A percentile compares a stretch with the other conserved stretches of the same genome.
phyloP scores from a whole-genome alignment of 2,329 filamentous ascomycete species.

The Allantophomopsis cytisporea region DNA sequence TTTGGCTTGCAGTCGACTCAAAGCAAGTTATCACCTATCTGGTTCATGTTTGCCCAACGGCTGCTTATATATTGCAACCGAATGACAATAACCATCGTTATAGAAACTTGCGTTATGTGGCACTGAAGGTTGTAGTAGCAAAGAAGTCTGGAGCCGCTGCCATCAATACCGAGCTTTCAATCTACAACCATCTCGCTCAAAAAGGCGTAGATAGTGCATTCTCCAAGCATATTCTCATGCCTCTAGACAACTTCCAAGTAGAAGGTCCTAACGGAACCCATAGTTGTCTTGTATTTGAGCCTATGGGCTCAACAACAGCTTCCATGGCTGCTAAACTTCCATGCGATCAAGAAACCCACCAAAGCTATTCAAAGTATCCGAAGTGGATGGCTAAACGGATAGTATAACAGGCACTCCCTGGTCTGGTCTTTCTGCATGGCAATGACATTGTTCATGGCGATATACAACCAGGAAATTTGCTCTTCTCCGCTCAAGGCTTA shows the following conservation, averaged over 20 bases:
- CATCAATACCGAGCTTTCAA: not conserved
- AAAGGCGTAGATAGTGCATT: conserved; percentile 5
- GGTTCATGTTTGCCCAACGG: too few species aligned
- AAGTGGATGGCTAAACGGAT: too few species aligned
- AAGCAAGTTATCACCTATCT: conserved; percentile 5
- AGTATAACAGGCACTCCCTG: too few species aligned
- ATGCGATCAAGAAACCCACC: conserved; percentile 7
- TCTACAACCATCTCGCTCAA: not conserved
- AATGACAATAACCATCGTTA: conserved; percentile 2
- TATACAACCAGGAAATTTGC: conserved; percentile 23
- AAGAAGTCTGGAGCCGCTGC: too few species aligned
- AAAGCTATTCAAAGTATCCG: too few species aligned
- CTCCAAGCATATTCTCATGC: conserved; percentile 17
- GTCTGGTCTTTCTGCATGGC: conserved; percentile 18
- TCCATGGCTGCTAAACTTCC: conserved; percentile 17
- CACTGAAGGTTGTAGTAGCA: not conserved
- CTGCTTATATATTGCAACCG: too few species aligned
- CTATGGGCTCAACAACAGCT: conserved; percentile 23
- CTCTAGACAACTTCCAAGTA: conserved; percentile 23
- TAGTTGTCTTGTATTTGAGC: conserved; percentile 26
- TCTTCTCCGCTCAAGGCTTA: conserved; percentile 19
- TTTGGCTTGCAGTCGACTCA: conserved; percentile 26
- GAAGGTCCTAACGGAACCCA: conserved; percentile 29
- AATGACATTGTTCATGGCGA: conserved; percentile 25
- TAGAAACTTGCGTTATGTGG: conserved; percentile 1